phyloP scores from a whole-genome alignment of 1,284 basidiomycete species.

The Tilletia horrida region DNA sequence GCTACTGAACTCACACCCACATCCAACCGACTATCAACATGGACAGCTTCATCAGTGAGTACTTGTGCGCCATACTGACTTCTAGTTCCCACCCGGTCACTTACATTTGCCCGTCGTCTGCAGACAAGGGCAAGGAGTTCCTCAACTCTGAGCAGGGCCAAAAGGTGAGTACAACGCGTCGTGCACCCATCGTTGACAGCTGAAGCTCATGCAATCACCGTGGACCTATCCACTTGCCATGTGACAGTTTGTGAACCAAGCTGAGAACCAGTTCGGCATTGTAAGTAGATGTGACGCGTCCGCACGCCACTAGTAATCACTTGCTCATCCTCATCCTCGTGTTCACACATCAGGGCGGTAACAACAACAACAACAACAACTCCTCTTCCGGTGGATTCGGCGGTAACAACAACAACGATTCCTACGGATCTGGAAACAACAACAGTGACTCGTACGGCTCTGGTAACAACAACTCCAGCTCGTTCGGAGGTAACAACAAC shows the following conservation, averaged over 20 bases:
- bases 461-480: conserved; percentile 16
- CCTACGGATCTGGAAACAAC: conserved; percentile 23
- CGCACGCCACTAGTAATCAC: neutral
- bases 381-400: conserved; percentile 16
- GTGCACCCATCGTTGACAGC: neutral
- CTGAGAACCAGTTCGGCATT: conserved; percentile 5
- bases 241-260: conserved; percentile 13
- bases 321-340: neutral
- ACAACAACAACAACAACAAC: conserved; percentile 25
- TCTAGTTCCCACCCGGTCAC: neutral
- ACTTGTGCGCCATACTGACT: neutral
- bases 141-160: conserved; percentile 36
- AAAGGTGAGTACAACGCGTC: conserved; percentile 20
- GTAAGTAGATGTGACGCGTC: conserved; percentile 1
- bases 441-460: conserved; percentile 17
- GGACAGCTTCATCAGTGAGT: conserved; percentile 35
- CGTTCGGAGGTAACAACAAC: conserved; percentile 6
- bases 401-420: conserved; percentile 20
- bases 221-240: neutral
- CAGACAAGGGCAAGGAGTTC: conserved; percentile 44
- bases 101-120: neutral
- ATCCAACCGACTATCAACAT: conserved; percentile 24
- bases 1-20: conserved; percentile 7
- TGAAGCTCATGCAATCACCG: neutral
- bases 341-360: conserved; percentile 31